Evolutionary conservation across 257 asterid species (phyloP).

Genomic region (Solanum dulcamara): DNA sequence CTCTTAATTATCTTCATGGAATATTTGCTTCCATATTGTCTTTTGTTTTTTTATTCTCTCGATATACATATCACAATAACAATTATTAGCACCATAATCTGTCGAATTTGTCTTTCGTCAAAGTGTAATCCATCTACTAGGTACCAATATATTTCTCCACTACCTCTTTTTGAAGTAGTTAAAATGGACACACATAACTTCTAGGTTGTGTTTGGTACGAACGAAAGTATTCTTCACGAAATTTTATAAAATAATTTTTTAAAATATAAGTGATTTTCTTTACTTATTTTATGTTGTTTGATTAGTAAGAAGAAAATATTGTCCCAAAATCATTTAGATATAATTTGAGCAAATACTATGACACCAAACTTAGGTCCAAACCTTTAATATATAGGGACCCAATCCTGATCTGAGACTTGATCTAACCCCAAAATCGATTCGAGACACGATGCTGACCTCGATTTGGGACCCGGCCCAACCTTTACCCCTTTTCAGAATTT

Average conservation of each 20-base stretch:
- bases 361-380: neutral
- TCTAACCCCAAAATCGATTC: neutral
- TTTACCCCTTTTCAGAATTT: neutral
- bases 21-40: neutral
- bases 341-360: neutral
- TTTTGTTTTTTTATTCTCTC: neutral
- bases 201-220: neutral
- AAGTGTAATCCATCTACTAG: neutral
- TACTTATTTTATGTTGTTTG: neutral
- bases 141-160: neutral
- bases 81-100: neutral
- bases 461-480: neutral
- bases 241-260: neutral
- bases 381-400: neutral
- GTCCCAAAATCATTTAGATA: neutral
- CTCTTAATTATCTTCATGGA: neutral
- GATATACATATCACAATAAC: neutral
- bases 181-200: neutral
- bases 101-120: neutral
- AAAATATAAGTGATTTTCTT: neutral
- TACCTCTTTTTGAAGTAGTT: neutral
- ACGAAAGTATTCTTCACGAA: neutral
- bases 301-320: neutral
- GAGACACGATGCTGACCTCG: neutral
- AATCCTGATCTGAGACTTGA: neutral